phyloP scores from a whole-genome alignment of 805 yeast species.

The Saccharomyces paradoxus region DNA sequence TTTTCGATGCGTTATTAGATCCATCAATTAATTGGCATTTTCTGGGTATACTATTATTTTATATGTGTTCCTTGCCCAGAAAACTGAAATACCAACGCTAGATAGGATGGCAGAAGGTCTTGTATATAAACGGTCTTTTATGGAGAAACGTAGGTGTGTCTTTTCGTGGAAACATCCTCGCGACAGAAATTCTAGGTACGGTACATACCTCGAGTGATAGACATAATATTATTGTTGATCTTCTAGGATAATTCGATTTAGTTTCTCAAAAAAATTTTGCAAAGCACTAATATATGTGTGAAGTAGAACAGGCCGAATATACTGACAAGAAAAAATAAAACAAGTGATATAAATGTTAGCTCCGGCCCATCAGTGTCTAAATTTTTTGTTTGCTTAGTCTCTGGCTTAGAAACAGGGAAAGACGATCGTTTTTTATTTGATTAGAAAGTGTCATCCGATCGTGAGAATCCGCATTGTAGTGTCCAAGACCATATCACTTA shows the following conservation, averaged over 20 bases:
- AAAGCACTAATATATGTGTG: not conserved
- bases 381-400: not conserved
- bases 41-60: too few relatives aligned
- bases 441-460: conserved; percentile 35
- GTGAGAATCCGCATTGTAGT: conserved; percentile 52
- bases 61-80: too few relatives aligned
- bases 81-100: too few relatives aligned
- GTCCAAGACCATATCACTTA: too few relatives aligned
- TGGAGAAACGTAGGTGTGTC: too few relatives aligned
- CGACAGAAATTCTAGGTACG: not conserved
- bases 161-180: too few relatives aligned
- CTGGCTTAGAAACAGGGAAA: conserved; percentile 5
- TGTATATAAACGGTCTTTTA: not conserved
- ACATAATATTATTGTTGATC: conserved; percentile 20
- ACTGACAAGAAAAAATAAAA: not conserved
- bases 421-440: conserved; percentile 26
- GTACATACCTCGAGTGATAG: conserved; percentile 10
- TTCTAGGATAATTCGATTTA: conserved; percentile 12
- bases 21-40: too few relatives aligned
- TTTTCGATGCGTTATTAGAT: too few relatives aligned
- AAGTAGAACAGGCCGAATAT: not conserved
- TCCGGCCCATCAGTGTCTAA: not conserved
- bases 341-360: not conserved
- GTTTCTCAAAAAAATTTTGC: conserved; percentile 8
- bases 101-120: too few relatives aligned